Percentiles rank a stretch among this genome's conserved stretches.
Evolutionary conservation across 2,329 filamentous ascomycete genomes (phyloP).

Genomic region (Fusarium sp.): DNA sequence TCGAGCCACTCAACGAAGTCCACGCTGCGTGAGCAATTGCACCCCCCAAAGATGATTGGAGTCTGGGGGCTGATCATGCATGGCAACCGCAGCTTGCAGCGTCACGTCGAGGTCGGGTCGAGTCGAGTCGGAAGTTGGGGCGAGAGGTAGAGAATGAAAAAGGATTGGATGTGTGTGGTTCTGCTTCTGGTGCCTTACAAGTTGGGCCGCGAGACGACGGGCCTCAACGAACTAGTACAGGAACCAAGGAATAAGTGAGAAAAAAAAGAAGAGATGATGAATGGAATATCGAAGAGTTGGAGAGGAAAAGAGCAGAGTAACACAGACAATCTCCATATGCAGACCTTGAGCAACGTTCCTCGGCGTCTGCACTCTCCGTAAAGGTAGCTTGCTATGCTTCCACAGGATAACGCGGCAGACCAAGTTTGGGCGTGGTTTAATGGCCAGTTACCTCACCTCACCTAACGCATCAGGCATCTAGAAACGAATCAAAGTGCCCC

Average conservation of each 20-base stretch:
- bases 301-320: constrained; percentile 1
- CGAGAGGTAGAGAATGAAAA: constrained; percentile 33
- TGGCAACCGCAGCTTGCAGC: constrained; percentile 44
- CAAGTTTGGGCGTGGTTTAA: constrained; percentile 38
- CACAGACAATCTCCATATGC: neutral
- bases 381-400: constrained; percentile 6
- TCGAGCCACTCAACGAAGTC: constrained; percentile 42
- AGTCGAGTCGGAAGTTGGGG: constrained; percentile 27
- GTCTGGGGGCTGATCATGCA: constrained; percentile 43
- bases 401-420: constrained; percentile 39
- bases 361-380: constrained; percentile 12
- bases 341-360: constrained; percentile 20
- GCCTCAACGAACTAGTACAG: constrained; percentile 14
- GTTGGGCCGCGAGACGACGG: constrained; percentile 40
- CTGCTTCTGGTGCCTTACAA: constrained; percentile 35
- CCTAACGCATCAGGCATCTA: constrained; percentile 39
- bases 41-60: constrained; percentile 42
- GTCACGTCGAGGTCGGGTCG: constrained; percentile 30
- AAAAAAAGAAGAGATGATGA: neutral
- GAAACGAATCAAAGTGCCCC: constrained; percentile 39
- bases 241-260: neutral
- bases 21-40: constrained; percentile 43
- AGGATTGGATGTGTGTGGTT: constrained; percentile 18
- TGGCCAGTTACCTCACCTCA: constrained; percentile 36
- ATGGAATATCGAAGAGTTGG: neutral